Evolutionary conservation across 2,329 filamentous ascomycete species (phyloP), one percentile per base, ranked within the genome.

Genomic region (Arachnomyces sp.): DNA sequence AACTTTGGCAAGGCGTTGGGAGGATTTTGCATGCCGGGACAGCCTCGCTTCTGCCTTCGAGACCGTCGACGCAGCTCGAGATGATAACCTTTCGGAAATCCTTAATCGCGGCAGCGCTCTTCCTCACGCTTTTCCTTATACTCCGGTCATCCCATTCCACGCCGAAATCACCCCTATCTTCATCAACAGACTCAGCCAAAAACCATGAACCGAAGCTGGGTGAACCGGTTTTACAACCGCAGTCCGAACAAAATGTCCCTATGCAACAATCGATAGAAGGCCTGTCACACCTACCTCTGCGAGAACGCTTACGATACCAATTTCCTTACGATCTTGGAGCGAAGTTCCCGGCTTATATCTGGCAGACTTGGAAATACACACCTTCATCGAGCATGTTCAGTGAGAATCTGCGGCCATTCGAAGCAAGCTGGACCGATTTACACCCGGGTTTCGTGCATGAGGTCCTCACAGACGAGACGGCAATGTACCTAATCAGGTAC

Each of bases 281-380:
- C 61, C 73, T 86, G 57, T 78, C 80, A 43, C 77, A 74, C 57
- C 80, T 85, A 66, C 80, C 84, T 12, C 73, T 89, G 39, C 72
- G 84, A 76, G 69, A 95, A 48, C 77, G 92, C 67, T 78, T 98
- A 42, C 82, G 82, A 38, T 95, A 94, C 69, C 85, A 93, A 53
- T 96, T 92, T 64, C 87, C 89, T 14, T 98, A 96, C 72, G 85
- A 95, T 56, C 74, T 90, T 47, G 80, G 88, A 56, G 66, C 73
- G 52, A 94, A 90, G 62, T 96, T 96, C 62, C 92, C 92, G 3
- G 89, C 88, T 42, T 96, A 95, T 70, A 93, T 98, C 58, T 98
- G 92, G 92, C 92, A 98, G 72, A 98, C 92, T 11, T 98, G 92
- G 92, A 95, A 93, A 63, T 82, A 79, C 56, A 85, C 80, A 1